These are phyloP conservation scores for Penicillium sp. DNA, from an alignment of 2,329 filamentous ascomycete species.

Conservation along the genomic window DNA sequence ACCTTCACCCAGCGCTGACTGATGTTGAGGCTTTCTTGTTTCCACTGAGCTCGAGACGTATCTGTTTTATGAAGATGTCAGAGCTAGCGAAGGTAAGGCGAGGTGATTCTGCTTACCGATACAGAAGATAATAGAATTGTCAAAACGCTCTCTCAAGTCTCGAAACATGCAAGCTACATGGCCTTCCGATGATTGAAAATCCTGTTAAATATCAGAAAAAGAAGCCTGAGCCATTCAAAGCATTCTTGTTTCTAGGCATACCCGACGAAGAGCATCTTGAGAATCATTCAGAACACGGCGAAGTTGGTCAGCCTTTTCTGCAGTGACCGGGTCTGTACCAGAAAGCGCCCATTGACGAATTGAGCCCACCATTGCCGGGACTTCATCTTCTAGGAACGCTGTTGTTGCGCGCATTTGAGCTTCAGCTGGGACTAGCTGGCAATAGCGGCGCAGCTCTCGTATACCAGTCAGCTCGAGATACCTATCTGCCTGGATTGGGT, in stretches of 20 bases:
- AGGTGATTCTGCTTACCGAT: background rate
- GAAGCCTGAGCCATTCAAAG: background rate
- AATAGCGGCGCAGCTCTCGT: conserved; percentile 7
- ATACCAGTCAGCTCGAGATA: conserved; percentile 10
- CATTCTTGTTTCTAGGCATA: conserved; percentile 3
- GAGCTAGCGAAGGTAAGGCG: background rate
- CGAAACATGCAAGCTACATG: background rate
- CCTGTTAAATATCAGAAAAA: background rate
- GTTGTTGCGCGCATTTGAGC: conserved; percentile 1
- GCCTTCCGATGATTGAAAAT: background rate
- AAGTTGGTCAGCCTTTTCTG: background rate
- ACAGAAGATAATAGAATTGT: background rate
- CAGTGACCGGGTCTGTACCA: conserved; percentile 4
- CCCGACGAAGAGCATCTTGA: conserved; percentile 1
- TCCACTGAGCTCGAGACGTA: background rate
- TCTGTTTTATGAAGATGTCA: background rate
- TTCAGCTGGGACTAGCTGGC: conserved; percentile 13
- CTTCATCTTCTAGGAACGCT: conserved; percentile 5
- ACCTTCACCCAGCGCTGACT: background rate
- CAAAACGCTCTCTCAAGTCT: background rate
- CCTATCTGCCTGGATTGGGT: background rate
- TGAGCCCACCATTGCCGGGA: conserved; percentile 8
- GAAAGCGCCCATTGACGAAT: conserved; percentile 13
- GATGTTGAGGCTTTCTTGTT: background rate
- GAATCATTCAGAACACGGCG: background rate